Evolutionary conservation across 2,329 filamentous ascomycete genomes (phyloP).

Genomic region (Hirsutella rhossiliensis): DNA sequence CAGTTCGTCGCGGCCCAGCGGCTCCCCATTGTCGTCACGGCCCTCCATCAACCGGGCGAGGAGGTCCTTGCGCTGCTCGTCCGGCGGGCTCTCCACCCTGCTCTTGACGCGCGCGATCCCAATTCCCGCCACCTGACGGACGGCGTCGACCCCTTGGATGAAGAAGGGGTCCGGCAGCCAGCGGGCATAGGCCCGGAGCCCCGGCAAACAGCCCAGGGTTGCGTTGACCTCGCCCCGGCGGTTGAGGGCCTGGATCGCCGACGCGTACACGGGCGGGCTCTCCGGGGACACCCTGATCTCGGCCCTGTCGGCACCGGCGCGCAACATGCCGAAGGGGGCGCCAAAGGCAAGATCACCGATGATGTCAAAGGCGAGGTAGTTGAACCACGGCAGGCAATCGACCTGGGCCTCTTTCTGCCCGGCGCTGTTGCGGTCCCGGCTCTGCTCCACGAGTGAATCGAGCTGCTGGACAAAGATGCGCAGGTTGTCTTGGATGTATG

Average conservation of each 20-base stretch:
- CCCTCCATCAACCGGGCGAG: slow-evolving; percentile 78
- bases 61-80: slow-evolving; percentile 62
- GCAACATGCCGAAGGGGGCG: slow-evolving; percentile 54
- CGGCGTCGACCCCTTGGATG: slow-evolving; percentile 57
- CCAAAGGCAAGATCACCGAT: slow-evolving; percentile 39
- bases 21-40: slow-evolving; percentile 65
- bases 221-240: slow-evolving; percentile 76
- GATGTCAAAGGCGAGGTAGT: slow-evolving; percentile 41
- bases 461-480: slow-evolving; percentile 62
- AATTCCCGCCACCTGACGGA: slow-evolving; percentile 75
- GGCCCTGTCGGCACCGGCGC: slow-evolving; percentile 62
- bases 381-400: slow-evolving; percentile 66
- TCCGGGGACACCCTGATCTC: slow-evolving; percentile 55
- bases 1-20: slow-evolving; percentile 65
- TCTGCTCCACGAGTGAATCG: slow-evolving; percentile 44
- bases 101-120: slow-evolving; percentile 71
- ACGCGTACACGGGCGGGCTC: slow-evolving; percentile 52
- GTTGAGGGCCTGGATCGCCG: slow-evolving; percentile 81
- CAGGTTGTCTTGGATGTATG: slow-evolving; percentile 75
- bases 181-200: slow-evolving; percentile 66
- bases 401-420: slow-evolving; percentile 51
- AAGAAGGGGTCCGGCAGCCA: slow-evolving; percentile 79
- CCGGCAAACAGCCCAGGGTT: slow-evolving; percentile 62
- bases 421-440: slow-evolving; percentile 33
- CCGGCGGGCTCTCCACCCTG: slow-evolving; percentile 56